Conservation (phyloP, 225 moss, liverwort and hornwort genomes). For the Polytrichum commune region DNA sequence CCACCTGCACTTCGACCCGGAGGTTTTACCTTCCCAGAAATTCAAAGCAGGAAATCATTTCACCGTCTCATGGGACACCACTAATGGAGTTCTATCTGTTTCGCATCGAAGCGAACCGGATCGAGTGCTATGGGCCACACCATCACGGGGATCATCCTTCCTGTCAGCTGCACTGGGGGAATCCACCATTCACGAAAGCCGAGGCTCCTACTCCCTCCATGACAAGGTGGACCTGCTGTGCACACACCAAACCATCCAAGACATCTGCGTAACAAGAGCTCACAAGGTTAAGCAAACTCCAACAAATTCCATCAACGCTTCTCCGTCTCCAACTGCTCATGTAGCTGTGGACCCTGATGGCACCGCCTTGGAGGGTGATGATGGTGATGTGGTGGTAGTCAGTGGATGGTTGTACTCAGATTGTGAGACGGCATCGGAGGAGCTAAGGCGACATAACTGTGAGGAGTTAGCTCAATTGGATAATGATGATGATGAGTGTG, state of each 20-base stretch:
- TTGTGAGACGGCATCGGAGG: constrained; percentile 38
- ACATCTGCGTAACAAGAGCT: constrained; percentile 16
- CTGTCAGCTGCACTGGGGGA: constrained; percentile 59
- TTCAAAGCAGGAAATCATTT: constrained; percentile 58
- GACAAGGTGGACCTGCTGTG: constrained; percentile 51
- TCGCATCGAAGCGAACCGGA: constrained; percentile 42
- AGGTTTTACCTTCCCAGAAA: constrained; percentile 25
- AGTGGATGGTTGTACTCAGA: constrained; percentile 66
- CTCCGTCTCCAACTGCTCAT: neutral
- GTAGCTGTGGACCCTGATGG: constrained; percentile 59
- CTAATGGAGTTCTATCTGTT: constrained; percentile 38
- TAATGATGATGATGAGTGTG: neutral
- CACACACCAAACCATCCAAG: constrained; percentile 68
- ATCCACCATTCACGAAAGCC: constrained; percentile 60
- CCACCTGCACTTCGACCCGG: constrained; percentile 43
- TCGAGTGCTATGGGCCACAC: constrained; percentile 56
- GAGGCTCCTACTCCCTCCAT: constrained; percentile 68
- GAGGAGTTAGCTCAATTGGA: neutral
- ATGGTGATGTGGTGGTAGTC: constrained; percentile 32
- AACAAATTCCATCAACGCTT: neutral
- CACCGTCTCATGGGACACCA: constrained; percentile 50
- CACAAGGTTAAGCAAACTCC: neutral
- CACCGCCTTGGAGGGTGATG: constrained; percentile 13
- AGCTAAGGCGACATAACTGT: constrained; percentile 23
- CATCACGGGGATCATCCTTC: constrained; percentile 30